Evolutionary conservation across 768 basidiomycete species (phyloP).

Genomic region (Phallus indusiatus): DNA sequence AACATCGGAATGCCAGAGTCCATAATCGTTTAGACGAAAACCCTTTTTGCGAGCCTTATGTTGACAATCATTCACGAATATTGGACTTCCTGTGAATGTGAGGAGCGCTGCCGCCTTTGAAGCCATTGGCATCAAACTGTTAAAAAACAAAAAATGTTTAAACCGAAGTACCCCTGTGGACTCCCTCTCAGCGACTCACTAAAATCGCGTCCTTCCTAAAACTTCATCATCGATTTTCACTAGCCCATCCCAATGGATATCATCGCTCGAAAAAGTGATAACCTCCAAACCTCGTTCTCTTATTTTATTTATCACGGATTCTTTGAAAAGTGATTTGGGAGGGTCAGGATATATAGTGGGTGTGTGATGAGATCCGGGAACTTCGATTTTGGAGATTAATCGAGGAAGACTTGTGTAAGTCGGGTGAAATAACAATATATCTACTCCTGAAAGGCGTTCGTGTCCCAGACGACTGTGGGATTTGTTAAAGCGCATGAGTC

Average conservation of each 20-base stretch:
- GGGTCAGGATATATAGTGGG: conserved; percentile 11
- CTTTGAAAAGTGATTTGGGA: conserved; percentile 23
- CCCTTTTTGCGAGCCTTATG: conserved; percentile 34
- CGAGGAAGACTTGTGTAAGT: conserved; percentile 34
- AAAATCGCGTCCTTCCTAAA: conserved; percentile 18
- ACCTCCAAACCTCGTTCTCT: conserved; percentile 37
- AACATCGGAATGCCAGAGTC: conserved; percentile 42
- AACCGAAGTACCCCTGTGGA: not conserved
- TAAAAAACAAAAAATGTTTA: not conserved
- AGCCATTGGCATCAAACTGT: conserved; percentile 34
- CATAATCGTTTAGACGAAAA: conserved; percentile 49
- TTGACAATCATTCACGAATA: conserved; percentile 35
- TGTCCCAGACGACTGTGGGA: conserved; percentile 39
- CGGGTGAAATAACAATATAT: conserved; percentile 38
- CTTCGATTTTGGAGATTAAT: conserved; percentile 14
- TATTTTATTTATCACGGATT: conserved; percentile 32
- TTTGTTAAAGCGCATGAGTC: not conserved
- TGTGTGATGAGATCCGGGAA: conserved; percentile 12
- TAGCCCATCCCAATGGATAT: conserved; percentile 42
- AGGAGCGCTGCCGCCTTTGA: conserved; percentile 45
- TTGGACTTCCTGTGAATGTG: conserved; percentile 44
- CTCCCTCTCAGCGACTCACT: conserved; percentile 10
- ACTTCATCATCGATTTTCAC: conserved; percentile 28
- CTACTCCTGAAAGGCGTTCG: conserved; percentile 26
- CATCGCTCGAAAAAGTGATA: conserved; percentile 22